Conservation (phyloP, 2,329 filamentous ascomycete species). For the Claviceps digitariae region DNA sequence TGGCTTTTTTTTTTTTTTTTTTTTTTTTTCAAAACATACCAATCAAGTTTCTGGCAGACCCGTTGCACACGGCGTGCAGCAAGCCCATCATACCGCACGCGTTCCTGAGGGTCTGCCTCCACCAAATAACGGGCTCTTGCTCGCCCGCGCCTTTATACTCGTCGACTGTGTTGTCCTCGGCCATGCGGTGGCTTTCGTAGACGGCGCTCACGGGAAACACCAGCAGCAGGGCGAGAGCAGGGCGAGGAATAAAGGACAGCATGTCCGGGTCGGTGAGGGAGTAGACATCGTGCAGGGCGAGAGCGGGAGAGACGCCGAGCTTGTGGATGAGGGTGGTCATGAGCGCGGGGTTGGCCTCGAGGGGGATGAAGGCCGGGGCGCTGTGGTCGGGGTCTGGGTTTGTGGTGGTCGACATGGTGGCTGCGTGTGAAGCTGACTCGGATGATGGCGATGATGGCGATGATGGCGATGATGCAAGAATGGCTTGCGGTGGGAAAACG, state of each 20-base stretch:
- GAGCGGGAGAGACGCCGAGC: conserved; percentile 65
- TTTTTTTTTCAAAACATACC: conserved; percentile 18
- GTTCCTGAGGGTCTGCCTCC: conserved; percentile 86
- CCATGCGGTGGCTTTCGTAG: conserved; percentile 63
- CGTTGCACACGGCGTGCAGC: conserved; percentile 71
- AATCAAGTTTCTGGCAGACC: conserved; percentile 51
- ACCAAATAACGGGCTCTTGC: conserved; percentile 75
- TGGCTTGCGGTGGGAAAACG: too few relatives aligned
- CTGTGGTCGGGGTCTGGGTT: conserved; percentile 26
- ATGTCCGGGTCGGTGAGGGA: conserved; percentile 76
- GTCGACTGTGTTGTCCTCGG: conserved; percentile 52
- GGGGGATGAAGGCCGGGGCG: conserved; percentile 40
- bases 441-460: neutral
- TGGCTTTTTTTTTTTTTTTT: neutral
- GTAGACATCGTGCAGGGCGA: conserved; percentile 84
- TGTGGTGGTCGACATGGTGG: conserved; percentile 20
- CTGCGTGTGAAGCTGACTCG: neutral
- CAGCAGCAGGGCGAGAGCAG: conserved; percentile 75
- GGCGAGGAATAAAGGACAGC: conserved; percentile 75
- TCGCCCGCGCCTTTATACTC: conserved; percentile 57
- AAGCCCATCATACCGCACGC: conserved; percentile 86
- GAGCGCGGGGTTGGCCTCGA: conserved; percentile 71
- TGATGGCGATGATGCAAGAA: neutral
- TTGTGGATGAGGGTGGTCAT: conserved; percentile 73
- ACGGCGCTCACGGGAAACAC: conserved; percentile 74